Percentiles rank a stretch among this genome's conserved stretches.
Evolutionary conservation across 1,139 yeast genomes (phyloP).

Genomic region (Protomyces lactucae-debilis): DNA sequence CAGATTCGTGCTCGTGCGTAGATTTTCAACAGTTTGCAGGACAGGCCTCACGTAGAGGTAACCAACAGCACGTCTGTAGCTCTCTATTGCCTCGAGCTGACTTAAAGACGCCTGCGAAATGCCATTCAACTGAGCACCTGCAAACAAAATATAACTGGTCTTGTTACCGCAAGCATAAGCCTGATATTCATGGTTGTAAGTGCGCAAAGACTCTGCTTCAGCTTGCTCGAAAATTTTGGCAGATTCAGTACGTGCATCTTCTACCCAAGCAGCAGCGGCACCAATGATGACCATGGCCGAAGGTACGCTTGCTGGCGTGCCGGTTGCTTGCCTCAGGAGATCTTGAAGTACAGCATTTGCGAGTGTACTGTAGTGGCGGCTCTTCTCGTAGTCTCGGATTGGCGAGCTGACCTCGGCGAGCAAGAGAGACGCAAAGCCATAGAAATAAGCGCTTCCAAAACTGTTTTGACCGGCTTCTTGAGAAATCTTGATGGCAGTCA

Average conservation of each 20-base stretch:
- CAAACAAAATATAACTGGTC: neutral
- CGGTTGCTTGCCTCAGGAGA: neutral
- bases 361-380: neutral
- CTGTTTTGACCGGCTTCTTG: neutral
- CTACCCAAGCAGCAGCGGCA: neutral
- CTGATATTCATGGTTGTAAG: constrained; percentile 14
- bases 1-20: neutral
- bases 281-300: constrained; percentile 5
- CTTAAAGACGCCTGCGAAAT: neutral
- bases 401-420: constrained; percentile 6
- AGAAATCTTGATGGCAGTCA: constrained; percentile 4
- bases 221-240: neutral
- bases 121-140: neutral
- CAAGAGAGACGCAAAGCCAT: constrained; percentile 11
- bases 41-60: constrained; percentile 1
- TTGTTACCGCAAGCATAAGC: constrained; percentile 18
- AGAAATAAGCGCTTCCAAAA: constrained; percentile 1
- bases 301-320: neutral
- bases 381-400: neutral
- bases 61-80: constrained; percentile 11
- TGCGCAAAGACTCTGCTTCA: constrained; percentile 2
- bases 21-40: constrained; percentile 2
- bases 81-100: constrained; percentile 7
- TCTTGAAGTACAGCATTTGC: constrained; percentile 4
- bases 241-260: constrained; percentile 5